These are phyloP conservation scores for Nicotiana knightiana DNA, from an alignment of 257 asterid species.

Conservation along the genomic window DNA sequence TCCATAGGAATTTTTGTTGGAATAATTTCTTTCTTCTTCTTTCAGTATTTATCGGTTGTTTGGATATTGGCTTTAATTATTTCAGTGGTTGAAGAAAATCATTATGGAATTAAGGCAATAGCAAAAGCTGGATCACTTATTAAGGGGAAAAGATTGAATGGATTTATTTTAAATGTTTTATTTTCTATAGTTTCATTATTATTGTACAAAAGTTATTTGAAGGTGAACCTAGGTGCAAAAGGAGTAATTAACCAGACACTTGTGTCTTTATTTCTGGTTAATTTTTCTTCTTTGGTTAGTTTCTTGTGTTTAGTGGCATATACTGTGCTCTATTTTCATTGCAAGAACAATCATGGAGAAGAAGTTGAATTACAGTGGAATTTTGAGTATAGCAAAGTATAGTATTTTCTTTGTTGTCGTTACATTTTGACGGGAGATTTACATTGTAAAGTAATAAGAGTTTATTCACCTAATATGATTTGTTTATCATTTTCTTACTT, in stretches of 20 bases:
- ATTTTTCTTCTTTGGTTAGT: constrained; percentile 19
- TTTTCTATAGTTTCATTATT: constrained; percentile 9
- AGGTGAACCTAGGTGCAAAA: neutral
- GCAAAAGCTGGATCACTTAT: constrained; percentile 33
- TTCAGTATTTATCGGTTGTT: constrained; percentile 13
- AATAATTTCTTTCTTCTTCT: neutral
- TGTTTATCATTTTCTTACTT: neutral
- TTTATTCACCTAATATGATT: no score
- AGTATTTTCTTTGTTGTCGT: neutral
- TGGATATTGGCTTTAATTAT: constrained; percentile 26
- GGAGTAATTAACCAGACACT: neutral
- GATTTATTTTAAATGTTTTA: constrained; percentile 30
- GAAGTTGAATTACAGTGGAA: constrained; percentile 27
- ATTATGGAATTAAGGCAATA: constrained; percentile 32
- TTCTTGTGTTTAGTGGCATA: constrained; percentile 27
- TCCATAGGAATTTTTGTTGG: constrained; percentile 7
- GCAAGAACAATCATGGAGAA: constrained; percentile 46
- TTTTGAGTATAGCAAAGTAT: constrained; percentile 18
- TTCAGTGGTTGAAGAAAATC: constrained; percentile 38
- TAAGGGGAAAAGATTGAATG: constrained; percentile 38
- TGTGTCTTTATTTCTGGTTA: constrained; percentile 4
- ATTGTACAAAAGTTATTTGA: constrained; percentile 8
- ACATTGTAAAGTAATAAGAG: no score
- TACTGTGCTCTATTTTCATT: constrained; percentile 39
- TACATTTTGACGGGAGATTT: neutral